Base-by-base conservation (phyloP, 2,329 filamentous ascomycete species). In the Colletotrichum cordylinicola region DNA sequence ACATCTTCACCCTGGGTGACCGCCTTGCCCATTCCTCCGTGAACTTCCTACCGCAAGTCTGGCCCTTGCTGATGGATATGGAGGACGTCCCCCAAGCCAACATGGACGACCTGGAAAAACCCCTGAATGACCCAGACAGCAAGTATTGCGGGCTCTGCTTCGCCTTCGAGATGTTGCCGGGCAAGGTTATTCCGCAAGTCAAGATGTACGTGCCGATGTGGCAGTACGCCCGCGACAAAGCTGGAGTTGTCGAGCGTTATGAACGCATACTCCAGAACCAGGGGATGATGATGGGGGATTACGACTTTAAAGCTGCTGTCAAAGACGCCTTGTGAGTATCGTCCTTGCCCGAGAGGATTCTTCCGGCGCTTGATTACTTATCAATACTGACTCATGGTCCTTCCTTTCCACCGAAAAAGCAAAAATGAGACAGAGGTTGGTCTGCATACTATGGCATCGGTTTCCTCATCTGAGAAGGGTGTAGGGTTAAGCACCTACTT, bases 261-360 rank as follows among this genome's bases (percentile, higher is more conserved):
- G 4, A 64, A 33, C 73, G 69, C 13, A 21, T 67, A 18, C 33
- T 75, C 12, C 31, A 31, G 16, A 48, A 31, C 16, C 73, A 68
- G 56, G 70, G 64, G 7, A 75, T 43, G 37, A 62, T 35, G 18
- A 39, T 15, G 39, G 72, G 72, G 16, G 13, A 68, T 37, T n/a
- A 18, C 62, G 27, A 52, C 33, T 24, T 75, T 29, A n/a, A 15
- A 37, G 24, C 69, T 31, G 64, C 29, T 60, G 5, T 75, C 4
- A 21, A 58, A 18, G 16, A 58, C 18, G 62, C 73, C 64, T 75
- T 75, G 73, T 73, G 21, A 75, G 72, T 75, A 37, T 33, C 4
- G 13, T 13, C 15, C 13, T 52, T 56, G 33, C 10, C 9, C 18
- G 16, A 3, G 9, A n/a, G 13, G 21, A 1, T 21, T 3, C 15